These are phyloP conservation scores for Aspergillus fumigatus DNA, from an alignment of 2,329 filamentous ascomycete genomes.

Conservation along the genomic window DNA sequence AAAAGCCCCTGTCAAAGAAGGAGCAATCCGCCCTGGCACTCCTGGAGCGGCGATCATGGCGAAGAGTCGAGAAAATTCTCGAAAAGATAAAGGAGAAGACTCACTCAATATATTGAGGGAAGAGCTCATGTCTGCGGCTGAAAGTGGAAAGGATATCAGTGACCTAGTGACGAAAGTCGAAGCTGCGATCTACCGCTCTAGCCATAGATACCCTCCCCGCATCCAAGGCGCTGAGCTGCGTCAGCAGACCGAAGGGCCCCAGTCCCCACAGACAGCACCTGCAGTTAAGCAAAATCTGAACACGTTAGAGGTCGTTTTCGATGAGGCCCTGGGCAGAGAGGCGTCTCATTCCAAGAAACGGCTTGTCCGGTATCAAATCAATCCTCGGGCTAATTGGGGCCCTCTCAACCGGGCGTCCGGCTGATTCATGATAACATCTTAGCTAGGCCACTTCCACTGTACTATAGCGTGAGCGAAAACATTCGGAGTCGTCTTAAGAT, in stretches of 20 bases:
- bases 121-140: conserved; percentile 32
- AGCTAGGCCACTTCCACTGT: background rate
- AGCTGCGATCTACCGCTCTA: conserved; percentile 40
- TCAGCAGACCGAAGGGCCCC: background rate
- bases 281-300: conserved; percentile 25
- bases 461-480: background rate
- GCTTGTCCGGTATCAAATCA: conserved; percentile 81
- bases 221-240: background rate
- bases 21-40: conserved; percentile 63
- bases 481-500: background rate
- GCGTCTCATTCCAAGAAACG: conserved; percentile 54
- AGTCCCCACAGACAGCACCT: background rate
- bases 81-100: conserved; percentile 29
- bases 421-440: background rate
- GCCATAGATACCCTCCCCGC: conserved; percentile 19
- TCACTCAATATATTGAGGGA: conserved; percentile 29
- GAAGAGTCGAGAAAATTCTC: conserved; percentile 32
- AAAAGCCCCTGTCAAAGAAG: conserved; percentile 70
- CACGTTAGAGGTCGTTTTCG: conserved; percentile 65
- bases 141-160: conserved; percentile 30
- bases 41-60: conserved; percentile 67
- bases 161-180: conserved; percentile 42
- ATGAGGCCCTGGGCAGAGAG: conserved; percentile 72
- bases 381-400: conserved; percentile 91
- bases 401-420: conserved; percentile 58